Evolutionary conservation across 257 asterid genomes (phyloP), one percentile per base, ranked within the genome.

Genomic region (Solanum gandarillasii): DNA sequence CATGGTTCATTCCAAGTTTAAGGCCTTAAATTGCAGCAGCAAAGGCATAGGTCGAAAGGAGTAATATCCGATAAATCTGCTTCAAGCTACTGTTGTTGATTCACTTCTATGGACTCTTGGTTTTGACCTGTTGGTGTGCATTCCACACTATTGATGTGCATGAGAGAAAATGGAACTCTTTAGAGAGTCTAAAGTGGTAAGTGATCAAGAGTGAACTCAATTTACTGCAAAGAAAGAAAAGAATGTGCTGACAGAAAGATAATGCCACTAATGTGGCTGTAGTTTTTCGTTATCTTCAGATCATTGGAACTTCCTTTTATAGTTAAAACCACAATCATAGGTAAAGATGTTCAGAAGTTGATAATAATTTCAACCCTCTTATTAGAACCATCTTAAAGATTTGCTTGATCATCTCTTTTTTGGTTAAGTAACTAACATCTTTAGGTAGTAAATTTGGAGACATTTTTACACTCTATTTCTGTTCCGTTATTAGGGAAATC

Each of bases 101-200:
- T 41, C 48, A 41, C 0, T 41, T 41, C 48, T 41, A 11, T 41
- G 48, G 48, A 41, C 48, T 41, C 48, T 41, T 41, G 48, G 48
- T 11, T 41, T 41, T 41, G 48, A 41, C 48, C 48, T 11, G 48
- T 41, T 41, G 48, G 48, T 41, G 48, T 41, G 48, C n/a, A 39
- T 41, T 41, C 98, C 98, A 97, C 68, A 94, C 3, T 70, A 95
- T 93, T 71, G 99, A 97, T 83, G 98, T 97, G 84, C 98, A 98
- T 97, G 92, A 34, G 85, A 90, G 86, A 89, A 55, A 23, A 41
- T 73, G 38, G 55, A 60, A 18, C 46, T 9, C 55, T 31, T 72
- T 32, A 75, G 87, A 29, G 79, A 29, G 79, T n/a, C 75, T 43
- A 74, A 48, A 84, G 32, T 83, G 72, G 21, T 27, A 7, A 32